Conservation (phyloP, 1,284 basidiomycete genomes). For the Ganoderma sinense region DNA sequence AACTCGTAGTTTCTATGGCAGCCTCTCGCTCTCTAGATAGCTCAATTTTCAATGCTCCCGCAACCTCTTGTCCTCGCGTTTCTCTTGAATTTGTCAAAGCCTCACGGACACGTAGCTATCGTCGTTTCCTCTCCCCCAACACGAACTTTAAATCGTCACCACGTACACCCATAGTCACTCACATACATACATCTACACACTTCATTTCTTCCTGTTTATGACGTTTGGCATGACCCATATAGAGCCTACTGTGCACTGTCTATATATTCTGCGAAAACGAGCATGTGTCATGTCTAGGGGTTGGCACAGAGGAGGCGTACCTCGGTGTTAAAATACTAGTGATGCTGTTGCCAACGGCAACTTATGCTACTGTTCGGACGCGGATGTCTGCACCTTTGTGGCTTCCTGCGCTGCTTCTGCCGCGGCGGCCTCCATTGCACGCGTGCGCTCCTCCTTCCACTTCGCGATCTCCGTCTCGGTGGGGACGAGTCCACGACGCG, state of each 20-base stretch:
- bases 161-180: background rate
- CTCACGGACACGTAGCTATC: conserved; percentile 16
- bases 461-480: conserved; percentile 86
- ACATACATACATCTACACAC: background rate
- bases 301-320: background rate
- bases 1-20: background rate
- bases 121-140: background rate
- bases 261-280: conserved; percentile 19
- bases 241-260: conserved; percentile 19
- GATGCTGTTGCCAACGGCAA: background rate
- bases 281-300: background rate
- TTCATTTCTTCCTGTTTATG: conserved; percentile 1
- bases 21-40: background rate
- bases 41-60: background rate
- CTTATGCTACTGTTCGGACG: conserved; percentile 9
- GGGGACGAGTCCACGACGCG: conserved; percentile 75
- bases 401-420: conserved; percentile 20
- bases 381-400: conserved; percentile 2
- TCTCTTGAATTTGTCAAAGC: background rate
- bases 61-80: conserved; percentile 1
- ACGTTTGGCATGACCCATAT: conserved; percentile 9
- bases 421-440: conserved; percentile 13
- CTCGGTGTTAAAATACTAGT: background rate
- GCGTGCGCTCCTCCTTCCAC: conserved; percentile 64
- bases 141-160: background rate